Evolutionary conservation across 805 yeast genomes (phyloP), one percentile per base, ranked within the genome.

Genomic region (Millerozyma acaciae): DNA sequence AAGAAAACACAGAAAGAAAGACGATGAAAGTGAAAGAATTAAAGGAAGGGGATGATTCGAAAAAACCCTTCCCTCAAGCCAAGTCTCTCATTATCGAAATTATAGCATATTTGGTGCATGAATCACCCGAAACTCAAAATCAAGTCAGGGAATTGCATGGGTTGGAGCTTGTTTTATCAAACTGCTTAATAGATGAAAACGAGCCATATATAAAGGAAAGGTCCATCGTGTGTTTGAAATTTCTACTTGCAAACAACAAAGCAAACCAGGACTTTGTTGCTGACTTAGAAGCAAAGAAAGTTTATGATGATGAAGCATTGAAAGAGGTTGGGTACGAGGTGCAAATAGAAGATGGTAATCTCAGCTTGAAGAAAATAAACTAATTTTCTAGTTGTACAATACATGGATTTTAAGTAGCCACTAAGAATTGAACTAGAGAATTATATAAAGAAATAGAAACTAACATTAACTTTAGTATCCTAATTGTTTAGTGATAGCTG

Each of bases 171-270:
- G 68, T 89, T 0, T 62, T 90, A 16, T 82, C 89, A 6, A 82
- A 80, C 42, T 89, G 97, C 60, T 75, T 83, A 24, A 78, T 93
- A 32, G 97, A 90, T 54, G 80, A 79, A 28, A 78, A 84, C 51
- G 94, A 93, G 53, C 97, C 97, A 0, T 90, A 72, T 46, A 80
- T 84, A 36, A 82, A 86, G 43, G 98, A 90, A 50, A 64, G 90
- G 39, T 73, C 95, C 2, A 84, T 93, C 21, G 60, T 90, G 5
- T 86, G 96, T 49, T 53, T 93, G 18, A 75, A 80, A 47, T 80
- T 78, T 39, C 57, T 88, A 20, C 57, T 90, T 10, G 73, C 75
- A 16, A 67, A 73, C 7, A 93, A 93, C 47, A 48, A 44, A 4
- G 67, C 63, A 29, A 93, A 90, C 53, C 97, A 90, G 57, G 65